Percentiles rank a stretch among this genome's conserved stretches.
These are phyloP conservation scores for Talaromyces piceae DNA, from an alignment of 2,329 filamentous ascomycete genomes.

Conservation along the genomic window DNA sequence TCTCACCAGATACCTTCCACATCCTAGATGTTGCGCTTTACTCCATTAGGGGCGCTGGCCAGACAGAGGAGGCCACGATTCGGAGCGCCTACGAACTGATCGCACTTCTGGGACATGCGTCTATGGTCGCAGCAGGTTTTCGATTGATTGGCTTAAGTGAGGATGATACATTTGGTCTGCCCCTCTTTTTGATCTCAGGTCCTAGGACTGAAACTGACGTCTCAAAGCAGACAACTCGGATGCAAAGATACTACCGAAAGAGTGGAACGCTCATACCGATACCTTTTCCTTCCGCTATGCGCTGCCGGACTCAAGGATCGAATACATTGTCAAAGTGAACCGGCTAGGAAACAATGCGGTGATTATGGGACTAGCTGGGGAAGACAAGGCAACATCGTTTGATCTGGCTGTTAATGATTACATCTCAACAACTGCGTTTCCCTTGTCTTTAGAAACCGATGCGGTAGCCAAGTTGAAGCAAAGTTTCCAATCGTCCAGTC, in stretches of 20 bases:
- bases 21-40: slow-evolving; percentile 26
- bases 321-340: slow-evolving; percentile 74
- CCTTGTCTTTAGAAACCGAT: slow-evolving; percentile 36
- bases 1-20: slow-evolving; percentile 9
- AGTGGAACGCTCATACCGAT: slow-evolving; percentile 68
- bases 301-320: slow-evolving; percentile 76
- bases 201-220: neutral
- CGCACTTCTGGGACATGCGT: slow-evolving; percentile 75
- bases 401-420: slow-evolving; percentile 70
- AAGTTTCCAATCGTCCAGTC: slow-evolving; percentile 66
- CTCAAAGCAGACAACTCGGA: slow-evolving; percentile 23
- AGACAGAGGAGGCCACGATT: slow-evolving; percentile 23
- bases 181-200: neutral
- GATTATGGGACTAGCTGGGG: slow-evolving; percentile 69
- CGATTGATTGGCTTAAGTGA: slow-evolving; percentile 76
- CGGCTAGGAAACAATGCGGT: slow-evolving; percentile 78
- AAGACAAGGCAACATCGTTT: slow-evolving; percentile 72
- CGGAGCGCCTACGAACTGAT: slow-evolving; percentile 65
- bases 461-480: slow-evolving; percentile 36
- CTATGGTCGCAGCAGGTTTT: slow-evolving; percentile 73
- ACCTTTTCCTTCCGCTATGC: slow-evolving; percentile 76
- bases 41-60: slow-evolving; percentile 23
- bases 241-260: slow-evolving; percentile 51
- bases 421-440: slow-evolving; percentile 56
- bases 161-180: slow-evolving; percentile 62